A percentile compares a stretch with the other conserved stretches of the same genome.
Conservation (phyloP, 305 asterid species). For the Fraxinus floribunda region DNA sequence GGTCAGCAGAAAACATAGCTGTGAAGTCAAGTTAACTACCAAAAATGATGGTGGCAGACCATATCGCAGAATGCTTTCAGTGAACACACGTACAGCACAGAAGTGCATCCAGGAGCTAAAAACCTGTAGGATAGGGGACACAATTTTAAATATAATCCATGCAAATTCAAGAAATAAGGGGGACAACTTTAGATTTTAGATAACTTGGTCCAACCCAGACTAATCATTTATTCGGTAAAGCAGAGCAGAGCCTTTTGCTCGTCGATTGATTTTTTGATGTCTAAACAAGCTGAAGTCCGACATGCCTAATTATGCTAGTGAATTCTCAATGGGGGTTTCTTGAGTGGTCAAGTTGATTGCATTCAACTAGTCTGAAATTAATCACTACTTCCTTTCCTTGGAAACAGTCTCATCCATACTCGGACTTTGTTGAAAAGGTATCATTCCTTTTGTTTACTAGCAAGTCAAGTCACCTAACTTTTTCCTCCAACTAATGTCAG, state of each 20-base stretch:
- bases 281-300: neutral
- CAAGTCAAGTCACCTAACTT: neutral
- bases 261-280: too few species aligned
- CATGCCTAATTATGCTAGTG: neutral
- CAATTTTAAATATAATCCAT: neutral
- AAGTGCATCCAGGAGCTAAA: neutral
- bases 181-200: neutral
- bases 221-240: too few species aligned
- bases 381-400: neutral
- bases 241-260: too few species aligned
- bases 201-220: neutral
- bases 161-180: neutral
- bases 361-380: neutral
- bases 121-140: neutral
- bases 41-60: neutral
- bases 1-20: neutral
- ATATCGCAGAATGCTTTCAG: neutral
- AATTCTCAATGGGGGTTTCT: neutral
- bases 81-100: neutral
- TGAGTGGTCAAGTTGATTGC: neutral
- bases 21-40: neutral
- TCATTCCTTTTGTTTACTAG: neutral
- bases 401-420: neutral
- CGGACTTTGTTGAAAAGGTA: too few species aligned
- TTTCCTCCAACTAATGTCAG: neutral